Evolutionary conservation across 805 yeast species (phyloP), one percentile per base, ranked within the genome.

Genomic region (Pichia gijzeniarum): DNA sequence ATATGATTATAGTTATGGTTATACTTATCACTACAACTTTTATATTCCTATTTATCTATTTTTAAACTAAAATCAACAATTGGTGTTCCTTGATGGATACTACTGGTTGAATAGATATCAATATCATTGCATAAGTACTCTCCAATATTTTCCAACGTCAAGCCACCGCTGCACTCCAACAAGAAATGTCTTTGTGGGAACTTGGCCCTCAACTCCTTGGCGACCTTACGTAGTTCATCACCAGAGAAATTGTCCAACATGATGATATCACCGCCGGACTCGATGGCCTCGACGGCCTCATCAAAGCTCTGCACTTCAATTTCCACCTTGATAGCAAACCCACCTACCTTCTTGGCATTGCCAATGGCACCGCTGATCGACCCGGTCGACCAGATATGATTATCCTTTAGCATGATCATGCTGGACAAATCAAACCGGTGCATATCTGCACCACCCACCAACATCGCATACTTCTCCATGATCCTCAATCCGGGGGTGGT

Each of bases 401-500:
- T 90, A 60, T 90, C 98, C 63, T 90, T 90, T 55, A 90, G 74
- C 98, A 91, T 90, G 2, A 91, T 90, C 98, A 90, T 90, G 2
- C 93, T 77, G 38, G 93, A 82, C 46, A 90, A 75, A 61, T 91
- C 97, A 60, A 87, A 87, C 52, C 98, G 73, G 63, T 90, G 98
- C 45, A 93, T 76, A 60, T 90, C 98, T 45, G 87, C 85, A 3
- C 97, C 97, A 28, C 97, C 98, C 9, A 90, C 95, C 28, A 87
- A 68, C 98, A 90, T 91, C 20, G 95, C 83, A 65, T 90, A 90
- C 62, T 90, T 90, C 61, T 90, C 98, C 47, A 91, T 67, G 36
- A 82, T 70, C 58, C 98, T 77, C 51, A 90, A 74, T 0, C 98
- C 98, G 0, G 98, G 98, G 0, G 98, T 91, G n/a, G 97, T 91